Conservation (phyloP, 1,284 basidiomycete genomes). For the Ceratobasidium sp. region DNA sequence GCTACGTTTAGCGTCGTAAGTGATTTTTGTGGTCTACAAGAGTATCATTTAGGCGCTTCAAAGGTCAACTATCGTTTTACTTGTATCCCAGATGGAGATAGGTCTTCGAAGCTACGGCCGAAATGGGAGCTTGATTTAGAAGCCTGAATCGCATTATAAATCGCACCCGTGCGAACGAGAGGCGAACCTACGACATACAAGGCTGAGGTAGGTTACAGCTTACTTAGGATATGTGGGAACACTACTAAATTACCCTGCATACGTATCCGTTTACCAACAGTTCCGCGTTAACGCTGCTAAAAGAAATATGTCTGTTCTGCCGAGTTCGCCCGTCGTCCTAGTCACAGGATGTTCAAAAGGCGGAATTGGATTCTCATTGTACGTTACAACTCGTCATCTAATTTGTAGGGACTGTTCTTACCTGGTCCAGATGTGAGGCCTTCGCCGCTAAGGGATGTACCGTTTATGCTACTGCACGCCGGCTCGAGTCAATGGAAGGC, state of each 20-base stretch:
- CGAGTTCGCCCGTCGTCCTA: conserved; percentile 34
- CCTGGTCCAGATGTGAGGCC: conserved; percentile 65
- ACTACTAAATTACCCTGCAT: neutral
- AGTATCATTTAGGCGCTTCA: too few relatives aligned
- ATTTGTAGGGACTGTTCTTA: neutral
- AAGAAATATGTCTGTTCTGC: neutral
- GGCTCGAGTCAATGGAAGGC: conserved; percentile 65
- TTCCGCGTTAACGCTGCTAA: neutral
- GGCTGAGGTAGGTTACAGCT: too few relatives aligned
- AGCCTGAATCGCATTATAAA: too few relatives aligned
- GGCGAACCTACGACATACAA: too few relatives aligned
- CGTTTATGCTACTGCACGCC: conserved; percentile 76
- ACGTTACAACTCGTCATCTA: neutral
- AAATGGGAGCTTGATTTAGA: too few relatives aligned
- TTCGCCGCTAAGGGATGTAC: conserved; percentile 70
- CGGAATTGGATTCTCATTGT: conserved; percentile 39
- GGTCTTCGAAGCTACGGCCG: too few relatives aligned
- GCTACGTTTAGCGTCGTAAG: too few relatives aligned
- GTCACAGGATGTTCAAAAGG: conserved; percentile 41
- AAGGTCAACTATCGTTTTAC: too few relatives aligned
- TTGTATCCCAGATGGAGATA: too few relatives aligned
- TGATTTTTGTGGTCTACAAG: too few relatives aligned
- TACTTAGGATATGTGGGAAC: too few relatives aligned
- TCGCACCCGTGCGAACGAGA: too few relatives aligned
- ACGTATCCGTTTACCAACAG: neutral